Evolutionary conservation across 208 protist genomes (phyloP).

Genomic region (Acanthamoeba culbertsoni): DNA sequence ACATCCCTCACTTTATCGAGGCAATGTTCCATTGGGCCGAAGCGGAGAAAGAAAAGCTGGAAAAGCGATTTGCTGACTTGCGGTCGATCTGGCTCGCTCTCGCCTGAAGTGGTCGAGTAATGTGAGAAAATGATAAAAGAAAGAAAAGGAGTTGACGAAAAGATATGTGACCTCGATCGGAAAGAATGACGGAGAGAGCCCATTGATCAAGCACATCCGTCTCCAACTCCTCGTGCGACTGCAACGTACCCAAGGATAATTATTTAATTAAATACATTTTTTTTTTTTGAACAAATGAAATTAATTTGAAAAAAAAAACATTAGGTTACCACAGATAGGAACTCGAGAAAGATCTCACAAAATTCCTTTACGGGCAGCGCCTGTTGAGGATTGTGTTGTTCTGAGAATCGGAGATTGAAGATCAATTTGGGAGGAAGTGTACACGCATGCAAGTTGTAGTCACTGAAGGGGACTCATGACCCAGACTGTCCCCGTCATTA

Average conservation of each 20-base stretch:
- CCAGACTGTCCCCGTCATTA: no score
- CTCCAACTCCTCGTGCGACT: background rate
- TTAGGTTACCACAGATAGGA: background rate
- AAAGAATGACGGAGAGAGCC: background rate
- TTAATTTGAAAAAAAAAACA: background rate
- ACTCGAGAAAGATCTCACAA: background rate
- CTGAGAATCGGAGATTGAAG: background rate
- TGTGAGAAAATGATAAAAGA: background rate
- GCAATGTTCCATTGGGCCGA: background rate
- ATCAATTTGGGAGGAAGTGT: background rate
- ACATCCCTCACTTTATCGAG: background rate
- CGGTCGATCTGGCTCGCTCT: background rate
- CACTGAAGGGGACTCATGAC: background rate
- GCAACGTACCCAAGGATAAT: background rate
- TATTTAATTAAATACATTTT: background rate
- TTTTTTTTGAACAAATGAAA: background rate
- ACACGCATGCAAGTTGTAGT: background rate
- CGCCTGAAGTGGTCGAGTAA: background rate
- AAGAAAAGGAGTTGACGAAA: background rate
- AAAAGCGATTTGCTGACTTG: background rate
- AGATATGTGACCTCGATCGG: background rate
- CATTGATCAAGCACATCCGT: background rate
- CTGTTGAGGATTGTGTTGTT: background rate
- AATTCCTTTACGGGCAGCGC: background rate
- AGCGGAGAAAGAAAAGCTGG: background rate